A percentile compares a stretch with the other conserved stretches of the same genome.
phyloP scores from a whole-genome alignment of 2,329 filamentous ascomycete genomes.

The Xylariomycetidae sp. region DNA sequence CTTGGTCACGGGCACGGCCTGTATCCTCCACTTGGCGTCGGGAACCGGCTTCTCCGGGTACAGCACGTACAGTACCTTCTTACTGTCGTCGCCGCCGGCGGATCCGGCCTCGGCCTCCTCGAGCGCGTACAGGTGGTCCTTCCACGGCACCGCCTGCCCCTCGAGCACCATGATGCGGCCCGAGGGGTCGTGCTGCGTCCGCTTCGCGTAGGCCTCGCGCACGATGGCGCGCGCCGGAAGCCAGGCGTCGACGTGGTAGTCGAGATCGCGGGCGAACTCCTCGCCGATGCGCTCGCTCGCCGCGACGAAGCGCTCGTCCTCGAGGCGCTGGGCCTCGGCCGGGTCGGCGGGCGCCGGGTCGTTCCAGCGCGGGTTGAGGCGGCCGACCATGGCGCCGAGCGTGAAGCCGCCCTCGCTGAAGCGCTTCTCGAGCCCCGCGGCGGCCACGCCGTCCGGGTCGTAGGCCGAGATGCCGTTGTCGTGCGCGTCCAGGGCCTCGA shows the following conservation, averaged over 20 bases:
- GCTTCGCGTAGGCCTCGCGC: slow-evolving; percentile 66
- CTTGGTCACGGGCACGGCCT: slow-evolving; percentile 79
- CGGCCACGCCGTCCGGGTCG: slow-evolving; percentile 63
- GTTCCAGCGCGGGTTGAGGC: slow-evolving; percentile 79
- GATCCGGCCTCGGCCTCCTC: slow-evolving; percentile 56
- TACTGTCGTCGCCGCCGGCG: slow-evolving; percentile 27
- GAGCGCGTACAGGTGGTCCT: slow-evolving; percentile 88
- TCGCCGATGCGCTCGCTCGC: slow-evolving; percentile 84
- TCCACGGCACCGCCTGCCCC: slow-evolving; percentile 80
- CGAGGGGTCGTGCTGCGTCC: slow-evolving; percentile 62
- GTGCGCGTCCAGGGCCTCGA: slow-evolving; percentile 95
- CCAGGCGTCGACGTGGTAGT: slow-evolving; percentile 74
- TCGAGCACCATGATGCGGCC: slow-evolving; percentile 81
- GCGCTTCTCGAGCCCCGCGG: slow-evolving; percentile 72
- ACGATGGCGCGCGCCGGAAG: slow-evolving; percentile 81
- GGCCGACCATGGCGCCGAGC: slow-evolving; percentile 76
- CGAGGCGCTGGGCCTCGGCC: slow-evolving; percentile 61
- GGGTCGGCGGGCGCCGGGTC: slow-evolving; percentile 52
- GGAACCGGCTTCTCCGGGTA: slow-evolving; percentile 78
- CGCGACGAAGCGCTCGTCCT: slow-evolving; percentile 73
- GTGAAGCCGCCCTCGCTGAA: slow-evolving; percentile 81
- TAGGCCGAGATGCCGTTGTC: slow-evolving; percentile 91
- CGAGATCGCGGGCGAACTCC: slow-evolving; percentile 77
- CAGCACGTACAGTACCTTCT: slow-evolving; percentile 77
- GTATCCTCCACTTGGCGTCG: slow-evolving; percentile 85